Percentiles rank a stretch among this genome's conserved stretches.
These are phyloP conservation scores for Pharnaceum exiguum DNA, from an alignment of 148 eudicot genomes.

Conservation along the genomic window DNA sequence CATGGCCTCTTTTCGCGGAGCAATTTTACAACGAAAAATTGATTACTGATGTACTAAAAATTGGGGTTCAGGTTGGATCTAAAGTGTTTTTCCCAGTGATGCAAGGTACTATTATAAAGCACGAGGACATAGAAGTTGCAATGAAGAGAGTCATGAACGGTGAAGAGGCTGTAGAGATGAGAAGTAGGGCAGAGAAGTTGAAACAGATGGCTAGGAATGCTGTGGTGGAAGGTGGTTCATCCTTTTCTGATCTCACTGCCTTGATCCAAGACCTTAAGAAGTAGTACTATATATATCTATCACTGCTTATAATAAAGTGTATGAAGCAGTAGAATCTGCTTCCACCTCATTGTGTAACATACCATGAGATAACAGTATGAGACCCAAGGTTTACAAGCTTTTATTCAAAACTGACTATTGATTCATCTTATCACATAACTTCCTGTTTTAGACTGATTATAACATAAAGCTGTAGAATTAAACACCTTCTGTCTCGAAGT, in stretches of 20 bases:
- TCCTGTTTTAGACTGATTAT: no score
- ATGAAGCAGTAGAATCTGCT: no score
- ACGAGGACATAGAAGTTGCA: constrained; percentile 18
- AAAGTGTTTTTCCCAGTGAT: constrained; percentile 5
- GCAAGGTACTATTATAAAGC: constrained; percentile 3
- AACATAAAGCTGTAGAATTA: no score
- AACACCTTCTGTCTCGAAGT: no score
- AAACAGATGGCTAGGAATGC: constrained; percentile 28
- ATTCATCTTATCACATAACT: no score
- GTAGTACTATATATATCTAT: neutral
- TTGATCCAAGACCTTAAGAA: constrained; percentile 18
- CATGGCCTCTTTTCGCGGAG: constrained; percentile 30
- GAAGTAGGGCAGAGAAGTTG: constrained; percentile 20
- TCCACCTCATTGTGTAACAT: no score
- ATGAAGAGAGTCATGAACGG: constrained; percentile 25
- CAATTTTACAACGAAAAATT: constrained; percentile 28
- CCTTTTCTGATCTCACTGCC: constrained; percentile 4
- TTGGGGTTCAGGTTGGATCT: constrained; percentile 24
- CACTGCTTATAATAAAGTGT: no score
- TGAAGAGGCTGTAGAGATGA: constrained; percentile 18
- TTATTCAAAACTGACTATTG: no score
- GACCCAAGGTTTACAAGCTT: no score
- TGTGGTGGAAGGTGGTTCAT: constrained; percentile 28
- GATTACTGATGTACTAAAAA: constrained; percentile 23
- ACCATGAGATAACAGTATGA: no score